A percentile compares a stretch with the other conserved stretches of the same genome.
Conservation (phyloP, 2,329 filamentous ascomycete genomes). For the Alternaria tenuissima region DNA sequence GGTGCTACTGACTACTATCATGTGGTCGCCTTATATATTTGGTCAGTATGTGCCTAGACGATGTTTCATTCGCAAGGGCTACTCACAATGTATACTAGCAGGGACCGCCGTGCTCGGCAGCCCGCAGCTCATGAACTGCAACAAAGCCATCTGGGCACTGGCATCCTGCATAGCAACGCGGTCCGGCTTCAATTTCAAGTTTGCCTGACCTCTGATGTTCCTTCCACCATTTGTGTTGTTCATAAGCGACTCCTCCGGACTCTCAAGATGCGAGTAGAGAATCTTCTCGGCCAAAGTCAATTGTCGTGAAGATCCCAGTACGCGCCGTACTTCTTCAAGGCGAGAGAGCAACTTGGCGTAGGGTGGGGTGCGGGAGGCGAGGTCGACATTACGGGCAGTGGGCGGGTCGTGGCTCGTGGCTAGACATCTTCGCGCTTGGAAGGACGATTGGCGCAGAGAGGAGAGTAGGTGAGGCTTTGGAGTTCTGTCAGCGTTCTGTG, state of each 20-base stretch:
- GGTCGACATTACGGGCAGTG: slow-evolving; percentile 42
- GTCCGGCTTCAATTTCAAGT: slow-evolving; percentile 96
- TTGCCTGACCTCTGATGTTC: slow-evolving; percentile 84
- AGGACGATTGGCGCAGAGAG: slow-evolving; percentile 26
- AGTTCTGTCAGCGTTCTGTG: slow-evolving; percentile 8
- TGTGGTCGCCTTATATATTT: slow-evolving; percentile 72
- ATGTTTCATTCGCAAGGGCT: neutral
- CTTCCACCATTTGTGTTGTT: slow-evolving; percentile 83
- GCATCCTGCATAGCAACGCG: slow-evolving; percentile 99
- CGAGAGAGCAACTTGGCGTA: slow-evolving; percentile 83
- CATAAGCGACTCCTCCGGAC: slow-evolving; percentile 86
- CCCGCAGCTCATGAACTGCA: slow-evolving; percentile 98
- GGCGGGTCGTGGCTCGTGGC: slow-evolving; percentile 44
- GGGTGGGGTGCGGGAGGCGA: slow-evolving; percentile 71
- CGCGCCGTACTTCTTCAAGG: slow-evolving; percentile 75
- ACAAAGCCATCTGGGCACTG: slow-evolving; percentile 95
- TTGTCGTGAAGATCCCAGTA: slow-evolving; percentile 69
- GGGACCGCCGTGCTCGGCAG: slow-evolving; percentile 89
- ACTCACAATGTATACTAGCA: slow-evolving; percentile 87
- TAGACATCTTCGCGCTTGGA: slow-evolving; percentile 36
- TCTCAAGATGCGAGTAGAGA: slow-evolving; percentile 92
- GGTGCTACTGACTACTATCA: slow-evolving; percentile 73
- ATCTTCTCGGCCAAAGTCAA: slow-evolving; percentile 98
- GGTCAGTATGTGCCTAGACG: neutral
- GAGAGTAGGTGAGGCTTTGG: slow-evolving; percentile 37